phyloP scores from a whole-genome alignment of 768 basidiomycete genomes.

The Boletus pseudopeckii region DNA sequence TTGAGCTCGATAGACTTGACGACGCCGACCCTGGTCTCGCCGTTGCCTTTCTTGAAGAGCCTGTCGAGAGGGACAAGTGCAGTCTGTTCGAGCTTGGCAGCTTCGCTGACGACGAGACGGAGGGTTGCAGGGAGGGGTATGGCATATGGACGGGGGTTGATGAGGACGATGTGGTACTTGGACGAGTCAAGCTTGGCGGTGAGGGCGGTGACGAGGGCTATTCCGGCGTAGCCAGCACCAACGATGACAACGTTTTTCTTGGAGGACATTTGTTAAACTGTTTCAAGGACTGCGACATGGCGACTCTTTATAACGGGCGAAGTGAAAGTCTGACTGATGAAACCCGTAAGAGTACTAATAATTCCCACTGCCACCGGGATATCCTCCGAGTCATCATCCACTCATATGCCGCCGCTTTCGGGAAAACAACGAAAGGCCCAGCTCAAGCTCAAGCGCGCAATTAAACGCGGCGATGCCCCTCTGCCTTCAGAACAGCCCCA shows the following conservation, averaged over 20 bases:
- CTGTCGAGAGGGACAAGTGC: conserved; percentile 52
- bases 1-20: conserved; percentile 40
- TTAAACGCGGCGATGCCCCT: conserved; percentile 73
- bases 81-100: conserved; percentile 38
- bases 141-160: conserved; percentile 50
- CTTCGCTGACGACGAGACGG: conserved; percentile 45
- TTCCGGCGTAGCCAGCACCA: conserved; percentile 51
- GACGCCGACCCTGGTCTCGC: conserved; percentile 33
- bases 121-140: conserved; percentile 48
- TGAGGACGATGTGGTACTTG: conserved; percentile 50
- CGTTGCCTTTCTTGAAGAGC: conserved; percentile 46
- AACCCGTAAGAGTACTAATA: no score
- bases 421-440: conserved; percentile 69
- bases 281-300: background rate
- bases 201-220: conserved; percentile 43
- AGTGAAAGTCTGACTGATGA: background rate
- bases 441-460: conserved; percentile 73
- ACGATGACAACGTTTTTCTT: conserved; percentile 50
- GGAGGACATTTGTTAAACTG: conserved; percentile 1
- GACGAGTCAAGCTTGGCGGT: conserved; percentile 47
- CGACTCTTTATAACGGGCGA: background rate
- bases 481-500: conserved; percentile 27
- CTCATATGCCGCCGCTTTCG: conserved; percentile 36
- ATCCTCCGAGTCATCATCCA: background rate
- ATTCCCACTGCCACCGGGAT: background rate